Base-by-base conservation (phyloP, 192 early-diverging fungal species). In the Allomyces javanicus region DNA sequence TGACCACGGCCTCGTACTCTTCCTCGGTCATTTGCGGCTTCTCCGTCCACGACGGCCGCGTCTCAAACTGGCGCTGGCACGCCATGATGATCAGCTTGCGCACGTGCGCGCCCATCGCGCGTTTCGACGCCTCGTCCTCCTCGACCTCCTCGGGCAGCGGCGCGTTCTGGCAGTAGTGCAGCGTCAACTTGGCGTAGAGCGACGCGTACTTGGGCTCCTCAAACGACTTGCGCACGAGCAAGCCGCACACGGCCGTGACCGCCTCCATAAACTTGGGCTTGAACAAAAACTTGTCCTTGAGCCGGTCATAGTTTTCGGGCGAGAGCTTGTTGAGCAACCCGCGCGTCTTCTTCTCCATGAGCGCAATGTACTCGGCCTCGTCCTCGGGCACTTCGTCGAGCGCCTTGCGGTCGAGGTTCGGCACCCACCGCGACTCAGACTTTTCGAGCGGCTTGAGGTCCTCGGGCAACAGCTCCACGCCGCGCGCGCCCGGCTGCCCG, bases 211-310 rank as follows among this genome's bases (percentile, higher is more conserved):
- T 58, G 50, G 50, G 50, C 17, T 58, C 50, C 17, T 58, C 50
- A 58, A 58, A 58, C 50, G 50, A 58, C 50, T 58, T 58, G 50
- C 50, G 50, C 12, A 58, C 50, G 1, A 58, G 50, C 50, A 58
- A n/a, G 2, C 21, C 21, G 50, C 17, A 21, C 17, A 58, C 21
- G 50, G 50, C 50, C 2, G 50, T 58, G 0, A 58, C 17, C 50
- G 50, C 12, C 50, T 14, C 21, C 50, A n/a, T 14, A 58, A 21
- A 58, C 50, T 58, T 58, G 50, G 21, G 17, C 50, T 14, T 21
- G 50, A 58, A 58, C 50, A 58, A n/a, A n/a, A 58, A 58, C 50
- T 58, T 14, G 50, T 58, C 50, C 50, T 58, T 58, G 50, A 58
- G 50, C 17, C 21, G 12, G 50, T 58, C 50, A 6, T 58, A 58